A percentile compares a stretch with the other conserved stretches of the same genome.
phyloP scores from a whole-genome alignment of 2,329 filamentous ascomycete species.

The Pseudogymnoascus sp. region DNA sequence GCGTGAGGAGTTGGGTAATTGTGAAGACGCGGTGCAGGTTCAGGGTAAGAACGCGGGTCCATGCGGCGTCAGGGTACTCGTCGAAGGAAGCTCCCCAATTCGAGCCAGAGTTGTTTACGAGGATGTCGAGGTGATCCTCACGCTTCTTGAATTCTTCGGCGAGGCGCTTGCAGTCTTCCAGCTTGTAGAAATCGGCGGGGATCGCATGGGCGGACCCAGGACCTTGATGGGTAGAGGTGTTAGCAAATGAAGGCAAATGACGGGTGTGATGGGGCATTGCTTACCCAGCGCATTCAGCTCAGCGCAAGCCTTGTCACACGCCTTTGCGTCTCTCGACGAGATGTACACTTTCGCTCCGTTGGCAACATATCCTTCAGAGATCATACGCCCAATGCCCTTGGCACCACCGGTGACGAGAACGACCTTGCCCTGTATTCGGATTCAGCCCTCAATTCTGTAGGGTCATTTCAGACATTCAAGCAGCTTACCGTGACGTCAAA shows the following conservation, averaged over 20 bases:
- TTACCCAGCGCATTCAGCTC: slow-evolving; percentile 45
- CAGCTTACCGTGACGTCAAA: slow-evolving; percentile 49
- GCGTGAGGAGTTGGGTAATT: slow-evolving; percentile 52
- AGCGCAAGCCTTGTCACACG: slow-evolving; percentile 49
- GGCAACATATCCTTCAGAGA: slow-evolving; percentile 54
- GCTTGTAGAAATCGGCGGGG: slow-evolving; percentile 52
- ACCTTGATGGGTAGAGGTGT: slow-evolving; percentile 18
- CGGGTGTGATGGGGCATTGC: background rate
- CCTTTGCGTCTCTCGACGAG: slow-evolving; percentile 53
- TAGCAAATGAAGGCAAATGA: background rate
- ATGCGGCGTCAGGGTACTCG: slow-evolving; percentile 48
- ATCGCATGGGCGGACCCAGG: slow-evolving; percentile 50
- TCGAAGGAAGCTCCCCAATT: slow-evolving; percentile 56
- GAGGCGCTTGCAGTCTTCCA: slow-evolving; percentile 48
- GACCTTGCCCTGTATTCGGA: slow-evolving; percentile 38
- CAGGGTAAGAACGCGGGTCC: slow-evolving; percentile 48
- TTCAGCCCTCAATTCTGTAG: slow-evolving; percentile 6
- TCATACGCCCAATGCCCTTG: slow-evolving; percentile 60
- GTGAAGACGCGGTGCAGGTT: slow-evolving; percentile 60
- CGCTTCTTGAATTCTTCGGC: slow-evolving; percentile 45
- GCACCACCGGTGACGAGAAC: slow-evolving; percentile 50
- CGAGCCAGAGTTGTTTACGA: slow-evolving; percentile 58
- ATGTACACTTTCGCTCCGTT: slow-evolving; percentile 64
- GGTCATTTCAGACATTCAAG: background rate
- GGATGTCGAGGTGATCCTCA: slow-evolving; percentile 48